phyloP scores from a whole-genome alignment of 495 filamentous ascomycete species.

The Terfezia claveryi region DNA sequence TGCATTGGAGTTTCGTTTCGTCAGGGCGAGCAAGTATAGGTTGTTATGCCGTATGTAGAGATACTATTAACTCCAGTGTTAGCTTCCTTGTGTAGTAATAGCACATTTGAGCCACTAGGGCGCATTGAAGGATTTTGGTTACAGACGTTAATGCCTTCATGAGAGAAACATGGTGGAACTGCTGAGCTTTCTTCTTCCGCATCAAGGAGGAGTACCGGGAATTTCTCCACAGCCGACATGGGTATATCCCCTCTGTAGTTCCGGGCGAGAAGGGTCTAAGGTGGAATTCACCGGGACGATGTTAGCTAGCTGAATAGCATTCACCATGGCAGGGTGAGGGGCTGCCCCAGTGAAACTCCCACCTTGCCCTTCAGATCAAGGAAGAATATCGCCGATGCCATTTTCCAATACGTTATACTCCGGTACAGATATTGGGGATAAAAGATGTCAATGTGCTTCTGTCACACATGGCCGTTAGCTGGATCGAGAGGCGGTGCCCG shows the following conservation, averaged over 20 bases:
- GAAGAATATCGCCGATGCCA: constrained; percentile 98
- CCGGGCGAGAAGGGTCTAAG: constrained; percentile 83
- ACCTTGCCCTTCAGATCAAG: constrained; percentile 99
- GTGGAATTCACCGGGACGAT: neutral
- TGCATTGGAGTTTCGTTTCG: constrained; percentile 97
- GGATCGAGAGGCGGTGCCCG: neutral
- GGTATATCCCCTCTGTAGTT: constrained; percentile 98
- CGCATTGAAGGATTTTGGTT: constrained; percentile 1
- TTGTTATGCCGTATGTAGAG: constrained; percentile 99
- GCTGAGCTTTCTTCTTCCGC: constrained; percentile 98
- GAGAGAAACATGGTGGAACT: constrained; percentile 93
- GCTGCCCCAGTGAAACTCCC: constrained; percentile 5
- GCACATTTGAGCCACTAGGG: neutral
- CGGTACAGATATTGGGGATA: neutral
- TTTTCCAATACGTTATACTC: constrained; percentile 25
- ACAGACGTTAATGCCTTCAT: constrained; percentile 91
- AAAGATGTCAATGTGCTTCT: neutral
- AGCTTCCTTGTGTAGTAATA: neutral
- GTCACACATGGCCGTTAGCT: neutral
- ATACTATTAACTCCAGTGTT: constrained; percentile 35
- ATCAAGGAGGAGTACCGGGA: constrained; percentile 88
- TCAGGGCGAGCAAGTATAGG: constrained; percentile 93
- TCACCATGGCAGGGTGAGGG: neutral
- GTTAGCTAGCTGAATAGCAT: constrained; percentile 17
- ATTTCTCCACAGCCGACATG: constrained; percentile 98